Evolutionary conservation across 2,329 filamentous ascomycete species (phyloP), one percentile per base, ranked within the genome.

Genomic region (Ascochyta fabae): DNA sequence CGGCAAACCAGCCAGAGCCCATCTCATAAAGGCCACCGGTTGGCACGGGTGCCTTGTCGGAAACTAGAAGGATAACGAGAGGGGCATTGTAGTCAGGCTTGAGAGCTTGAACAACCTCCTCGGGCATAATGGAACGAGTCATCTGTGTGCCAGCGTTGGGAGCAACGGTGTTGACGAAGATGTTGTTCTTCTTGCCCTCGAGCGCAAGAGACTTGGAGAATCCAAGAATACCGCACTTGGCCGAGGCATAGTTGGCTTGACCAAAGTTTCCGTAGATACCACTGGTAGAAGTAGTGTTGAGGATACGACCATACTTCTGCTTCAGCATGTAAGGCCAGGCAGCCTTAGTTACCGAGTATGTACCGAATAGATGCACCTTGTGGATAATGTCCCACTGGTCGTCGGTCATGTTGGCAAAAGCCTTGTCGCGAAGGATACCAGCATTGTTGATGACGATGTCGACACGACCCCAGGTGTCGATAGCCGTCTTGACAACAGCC

Each of bases 241-340:
- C 74, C 42, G 94, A 91, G 60, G 95, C 86, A 78, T 99, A 99
- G 84, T 99, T 99, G 71, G 94, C 91, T 80, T 99, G 95, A 61
- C 95, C 95, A 75, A 99, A 99, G 85, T 97, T 99, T 68, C 95
- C 95, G 76, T 99, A 99, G 77, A 99, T 96, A 78, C 95, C 95
- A 68, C 90, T 96, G 44, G 95, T 98, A 33, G 92, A 96, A 36
- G 95, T 95, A 43, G 95, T 99, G 84, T 99, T 99, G 72, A 99
- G 84, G 59, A 99, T 87, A 70, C 95, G 92, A 65, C 95, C 95
- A 72, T 97, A 99, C 84, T 97, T 98, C 79, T 99, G 95, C 85
- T 97, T 96, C 48, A 98, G 84, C 83, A 99, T 91, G 78, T 96
- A 90, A 46, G 95, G 95, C 92, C 94, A 99, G 19, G 95, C 95